Evolutionary conservation across 2,329 filamentous ascomycete species (phyloP).

Genomic region (Colletotrichum paranaense): DNA sequence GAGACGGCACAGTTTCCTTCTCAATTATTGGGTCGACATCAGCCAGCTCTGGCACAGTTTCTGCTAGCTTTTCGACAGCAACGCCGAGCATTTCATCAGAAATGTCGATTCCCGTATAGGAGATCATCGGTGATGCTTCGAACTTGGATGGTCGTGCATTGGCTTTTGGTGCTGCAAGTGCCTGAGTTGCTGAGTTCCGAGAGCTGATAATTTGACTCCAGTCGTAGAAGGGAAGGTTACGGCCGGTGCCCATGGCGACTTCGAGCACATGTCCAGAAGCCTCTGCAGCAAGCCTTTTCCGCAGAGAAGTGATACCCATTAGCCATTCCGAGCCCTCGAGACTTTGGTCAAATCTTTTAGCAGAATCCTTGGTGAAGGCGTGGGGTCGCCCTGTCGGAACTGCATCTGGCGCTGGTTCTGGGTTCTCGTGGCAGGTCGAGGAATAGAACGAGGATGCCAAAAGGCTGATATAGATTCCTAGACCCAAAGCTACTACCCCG

Average conservation of each 20-base stretch:
- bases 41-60: conserved; percentile 52
- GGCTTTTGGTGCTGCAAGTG: background rate
- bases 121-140: conserved; percentile 49
- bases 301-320: conserved; percentile 65
- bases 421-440: background rate
- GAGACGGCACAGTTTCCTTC: background rate
- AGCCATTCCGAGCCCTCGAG: conserved; percentile 68
- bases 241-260: conserved; percentile 71
- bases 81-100: conserved; percentile 70
- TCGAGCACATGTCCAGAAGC: conserved; percentile 70
- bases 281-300: conserved; percentile 58
- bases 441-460: conserved; percentile 24
- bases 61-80: conserved; percentile 62
- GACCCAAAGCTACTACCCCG: conserved; percentile 29
- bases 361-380: conserved; percentile 57
- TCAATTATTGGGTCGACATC: conserved; percentile 39
- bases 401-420: conserved; percentile 44
- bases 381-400: conserved; percentile 61
- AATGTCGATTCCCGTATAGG: conserved; percentile 73
- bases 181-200: background rate
- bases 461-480: conserved; percentile 32
- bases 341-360: conserved; percentile 67
- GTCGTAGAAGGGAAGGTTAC: conserved; percentile 69
- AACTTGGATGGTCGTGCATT: background rate
- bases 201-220: conserved; percentile 50